Evolutionary conservation across 2,329 filamentous ascomycete species (phyloP).

Genomic region (Scedosporium apiospermum): DNA sequence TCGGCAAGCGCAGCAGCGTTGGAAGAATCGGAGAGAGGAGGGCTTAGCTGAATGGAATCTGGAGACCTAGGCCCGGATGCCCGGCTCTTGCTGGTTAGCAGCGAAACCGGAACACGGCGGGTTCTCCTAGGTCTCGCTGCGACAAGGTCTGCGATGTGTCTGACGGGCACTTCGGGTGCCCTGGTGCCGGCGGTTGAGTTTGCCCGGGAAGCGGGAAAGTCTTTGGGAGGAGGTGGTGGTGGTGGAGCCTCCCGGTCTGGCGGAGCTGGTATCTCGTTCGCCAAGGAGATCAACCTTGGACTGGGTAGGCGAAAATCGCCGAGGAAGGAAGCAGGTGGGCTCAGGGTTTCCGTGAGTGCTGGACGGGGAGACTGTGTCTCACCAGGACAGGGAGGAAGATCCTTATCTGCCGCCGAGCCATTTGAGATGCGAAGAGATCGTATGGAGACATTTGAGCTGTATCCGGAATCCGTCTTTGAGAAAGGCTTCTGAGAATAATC

Average conservation of each 20-base stretch:
- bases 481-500: constrained; percentile 31
- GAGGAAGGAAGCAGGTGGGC: constrained; percentile 1
- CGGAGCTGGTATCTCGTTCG: constrained; percentile 1
- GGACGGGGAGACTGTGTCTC: background rate
- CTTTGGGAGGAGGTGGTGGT: constrained; percentile 26
- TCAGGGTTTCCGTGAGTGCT: background rate
- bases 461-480: constrained; percentile 50
- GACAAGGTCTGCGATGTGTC: constrained; percentile 8
- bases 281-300: constrained; percentile 2
- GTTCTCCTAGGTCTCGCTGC: constrained; percentile 9
- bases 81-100: constrained; percentile 10
- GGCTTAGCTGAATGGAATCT: constrained; percentile 17
- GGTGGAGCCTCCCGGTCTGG: constrained; percentile 15
- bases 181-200: constrained; percentile 2
- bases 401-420: constrained; percentile 16
- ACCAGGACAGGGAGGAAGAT: constrained; percentile 7
- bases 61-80: constrained; percentile 13
- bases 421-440: constrained; percentile 36
- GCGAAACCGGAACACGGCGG: constrained; percentile 14
- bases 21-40: constrained; percentile 19
- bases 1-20: constrained; percentile 13
- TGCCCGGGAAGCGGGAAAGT: constrained; percentile 9
- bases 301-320: constrained; percentile 6
- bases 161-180: constrained; percentile 6
- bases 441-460: constrained; percentile 50